Evolutionary conservation across 2,329 filamentous ascomycete species (phyloP).

Genomic region (Fusarium kyushuense): DNA sequence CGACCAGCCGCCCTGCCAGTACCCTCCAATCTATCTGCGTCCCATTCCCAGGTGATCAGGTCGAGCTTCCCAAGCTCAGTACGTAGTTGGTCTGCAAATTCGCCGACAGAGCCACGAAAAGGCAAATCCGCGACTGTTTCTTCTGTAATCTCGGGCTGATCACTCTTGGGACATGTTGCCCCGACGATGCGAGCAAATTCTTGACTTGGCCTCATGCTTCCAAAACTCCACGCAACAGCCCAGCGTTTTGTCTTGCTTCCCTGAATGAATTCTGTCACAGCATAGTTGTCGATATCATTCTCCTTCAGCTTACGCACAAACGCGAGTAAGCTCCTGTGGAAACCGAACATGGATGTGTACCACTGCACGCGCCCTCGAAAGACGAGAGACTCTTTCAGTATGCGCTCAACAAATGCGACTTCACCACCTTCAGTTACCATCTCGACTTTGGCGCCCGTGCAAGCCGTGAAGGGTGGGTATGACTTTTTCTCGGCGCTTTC

Average conservation of each 20-base stretch:
- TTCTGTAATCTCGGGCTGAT: conserved; percentile 60
- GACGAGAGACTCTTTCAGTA: conserved; percentile 76
- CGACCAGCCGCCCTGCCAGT: conserved; percentile 74
- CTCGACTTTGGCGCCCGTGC: conserved; percentile 82
- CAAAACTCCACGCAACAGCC: conserved; percentile 91
- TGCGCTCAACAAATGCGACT: conserved; percentile 76
- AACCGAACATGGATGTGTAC: conserved; percentile 94
- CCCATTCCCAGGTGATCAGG: conserved; percentile 73
- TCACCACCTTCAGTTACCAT: conserved; percentile 90
- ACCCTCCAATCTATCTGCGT: conserved; percentile 64
- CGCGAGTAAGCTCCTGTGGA: conserved; percentile 74
- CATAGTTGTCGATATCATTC: conserved; percentile 78
- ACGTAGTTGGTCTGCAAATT: conserved; percentile 54
- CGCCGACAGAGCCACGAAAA: conserved; percentile 55
- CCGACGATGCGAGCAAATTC: conserved; percentile 60
- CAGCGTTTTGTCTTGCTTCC: conserved; percentile 84
- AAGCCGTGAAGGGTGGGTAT: conserved; percentile 75
- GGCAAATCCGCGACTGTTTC: conserved; percentile 61
- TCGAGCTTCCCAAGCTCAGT: conserved; percentile 67
- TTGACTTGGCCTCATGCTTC: conserved; percentile 70
- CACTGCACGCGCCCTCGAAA: conserved; percentile 76
- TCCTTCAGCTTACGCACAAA: conserved; percentile 70
- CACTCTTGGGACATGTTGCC: conserved; percentile 54
- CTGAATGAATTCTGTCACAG: conserved; percentile 82
- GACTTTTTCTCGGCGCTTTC: conserved; percentile 74